Base-by-base conservation (phyloP, 768 basidiomycete species). In the Leucocoprinus sp. region DNA sequence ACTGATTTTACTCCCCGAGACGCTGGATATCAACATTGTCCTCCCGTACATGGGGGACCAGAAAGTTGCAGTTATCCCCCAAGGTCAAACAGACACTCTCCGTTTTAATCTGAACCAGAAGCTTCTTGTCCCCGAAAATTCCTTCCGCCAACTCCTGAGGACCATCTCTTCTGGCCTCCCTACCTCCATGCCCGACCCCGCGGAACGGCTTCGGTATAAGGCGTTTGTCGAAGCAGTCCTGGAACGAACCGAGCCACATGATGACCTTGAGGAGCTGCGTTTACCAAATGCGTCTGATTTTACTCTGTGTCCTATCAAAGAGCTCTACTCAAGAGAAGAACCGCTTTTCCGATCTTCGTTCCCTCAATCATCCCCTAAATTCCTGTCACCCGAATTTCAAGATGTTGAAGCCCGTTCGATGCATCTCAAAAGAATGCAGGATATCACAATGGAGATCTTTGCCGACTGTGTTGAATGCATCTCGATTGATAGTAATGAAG, bases 361-460 rank as follows among this genome's bases (percentile, higher is more conserved):
- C 15, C 18, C 1, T 1, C 17, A n/a, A 4, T 23, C 18, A 7
- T 35, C 31, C 4, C 23, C 22, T 7, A 29, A 28, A 15, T 48
- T 48, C 15, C 23, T 42, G 5, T 24, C 39, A 7, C 22, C 11
- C 17, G 46, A 48, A 15, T 48, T 48, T 5, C 7, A 1, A 12
- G 23, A 42, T 14, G 17, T 48, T 4, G 39, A 48, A 29, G 22
- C 24, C 4, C 39, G 39, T n/a, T 36, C 41, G 15, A 15, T 2
- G 23, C 21, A 15, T 18, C 15, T 48, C 14, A 48, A 18, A 18
- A 36, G 21, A 17, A 36, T 42, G 18, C 33, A 23, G 17, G 31
- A 42, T 37, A 41, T 48, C 8, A 34, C 34, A 4, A 36, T 48
- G 46, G 34, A 28, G 27, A 42, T 48, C 5, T 48, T 48, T 36